Conservation (phyloP, 1,284 basidiomycete genomes). For the Singerocomus inundabilis region DNA sequence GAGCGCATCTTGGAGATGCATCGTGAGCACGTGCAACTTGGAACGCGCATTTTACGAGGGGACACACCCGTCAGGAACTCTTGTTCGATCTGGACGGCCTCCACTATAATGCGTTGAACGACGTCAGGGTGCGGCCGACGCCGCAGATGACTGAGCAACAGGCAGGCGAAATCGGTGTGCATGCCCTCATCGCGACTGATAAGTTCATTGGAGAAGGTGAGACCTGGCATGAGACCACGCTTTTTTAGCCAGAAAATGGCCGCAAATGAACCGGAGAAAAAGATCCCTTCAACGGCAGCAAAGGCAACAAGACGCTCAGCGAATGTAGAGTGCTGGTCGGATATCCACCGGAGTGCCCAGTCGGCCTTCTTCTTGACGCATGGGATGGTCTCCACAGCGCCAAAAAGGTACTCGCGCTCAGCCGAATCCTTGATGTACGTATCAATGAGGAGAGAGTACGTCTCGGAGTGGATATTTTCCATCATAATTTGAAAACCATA, state of each 20-base stretch:
- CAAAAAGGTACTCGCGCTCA: conserved; percentile 85
- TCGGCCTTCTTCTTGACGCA: conserved; percentile 90
- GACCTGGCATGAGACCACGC: conserved; percentile 95
- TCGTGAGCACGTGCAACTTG: background rate
- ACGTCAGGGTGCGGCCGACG: conserved; percentile 78
- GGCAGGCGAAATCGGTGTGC: conserved; percentile 97
- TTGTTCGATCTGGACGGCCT: conserved; percentile 84
- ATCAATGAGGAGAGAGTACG: conserved; percentile 97
- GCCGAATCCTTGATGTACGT: conserved; percentile 91
- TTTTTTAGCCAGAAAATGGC: conserved; percentile 99
- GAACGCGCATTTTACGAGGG: background rate
- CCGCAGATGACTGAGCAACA: conserved; percentile 86
- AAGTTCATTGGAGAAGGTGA: conserved; percentile 96
- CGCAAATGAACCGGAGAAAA: conserved; percentile 94
- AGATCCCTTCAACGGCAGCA: conserved; percentile 96
- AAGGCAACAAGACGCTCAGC: conserved; percentile 94
- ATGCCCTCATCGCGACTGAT: conserved; percentile 97
- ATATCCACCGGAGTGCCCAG: conserved; percentile 93
- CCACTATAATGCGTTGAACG: conserved; percentile 70
- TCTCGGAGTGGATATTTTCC: conserved; percentile 97
- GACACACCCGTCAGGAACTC: conserved; percentile 73
- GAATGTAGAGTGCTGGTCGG: conserved; percentile 79
- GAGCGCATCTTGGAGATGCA: conserved; percentile 53
- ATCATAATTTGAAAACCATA: conserved; percentile 99
- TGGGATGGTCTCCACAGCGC: conserved; percentile 91